These are phyloP conservation scores for Xylaria cubensis DNA, from an alignment of 495 filamentous ascomycete species.

Conservation along the genomic window DNA sequence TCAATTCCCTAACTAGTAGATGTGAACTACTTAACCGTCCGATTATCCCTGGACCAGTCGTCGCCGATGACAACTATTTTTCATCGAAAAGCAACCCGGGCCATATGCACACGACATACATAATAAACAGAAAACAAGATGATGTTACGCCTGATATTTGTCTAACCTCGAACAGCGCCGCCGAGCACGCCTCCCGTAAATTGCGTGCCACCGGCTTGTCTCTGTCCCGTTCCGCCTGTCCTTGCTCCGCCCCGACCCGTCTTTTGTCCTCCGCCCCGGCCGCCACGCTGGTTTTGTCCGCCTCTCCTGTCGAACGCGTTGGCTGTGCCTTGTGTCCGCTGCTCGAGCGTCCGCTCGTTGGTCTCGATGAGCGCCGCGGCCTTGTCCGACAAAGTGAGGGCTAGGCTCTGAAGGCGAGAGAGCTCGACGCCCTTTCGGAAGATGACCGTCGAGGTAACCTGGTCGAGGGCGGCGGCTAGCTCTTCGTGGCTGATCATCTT, in stretches of 20 bases:
- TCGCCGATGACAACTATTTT: conserved; percentile 26
- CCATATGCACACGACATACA: conserved; percentile 41
- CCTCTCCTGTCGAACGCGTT: conserved; percentile 93
- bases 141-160: conserved; percentile 22
- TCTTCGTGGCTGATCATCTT: conserved; percentile 99
- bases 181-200: conserved; percentile 65
- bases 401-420: conserved; percentile 91
- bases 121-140: conserved; percentile 33
- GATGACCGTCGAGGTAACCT: conserved; percentile 96
- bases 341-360: conserved; percentile 96
- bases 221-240: conserved; percentile 56
- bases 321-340: conserved; percentile 91
- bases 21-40: conserved; percentile 23
- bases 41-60: conserved; percentile 24
- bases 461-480: conserved; percentile 92
- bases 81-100: conserved; percentile 36
- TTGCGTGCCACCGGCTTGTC: conserved; percentile 64
- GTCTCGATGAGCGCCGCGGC: conserved; percentile 92
- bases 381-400: conserved; percentile 94
- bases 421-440: conserved; percentile 99
- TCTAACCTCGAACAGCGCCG: conserved; percentile 59
- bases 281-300: conserved; percentile 75
- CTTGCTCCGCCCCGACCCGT: conserved; percentile 71
- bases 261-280: conserved; percentile 69
- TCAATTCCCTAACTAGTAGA: conserved; percentile 22